A percentile compares a stretch with the other conserved stretches of the same genome.
These are phyloP conservation scores for Skeletonema marinoi DNA, from an alignment of 108 stramenopile genomes.

Conservation along the genomic window DNA sequence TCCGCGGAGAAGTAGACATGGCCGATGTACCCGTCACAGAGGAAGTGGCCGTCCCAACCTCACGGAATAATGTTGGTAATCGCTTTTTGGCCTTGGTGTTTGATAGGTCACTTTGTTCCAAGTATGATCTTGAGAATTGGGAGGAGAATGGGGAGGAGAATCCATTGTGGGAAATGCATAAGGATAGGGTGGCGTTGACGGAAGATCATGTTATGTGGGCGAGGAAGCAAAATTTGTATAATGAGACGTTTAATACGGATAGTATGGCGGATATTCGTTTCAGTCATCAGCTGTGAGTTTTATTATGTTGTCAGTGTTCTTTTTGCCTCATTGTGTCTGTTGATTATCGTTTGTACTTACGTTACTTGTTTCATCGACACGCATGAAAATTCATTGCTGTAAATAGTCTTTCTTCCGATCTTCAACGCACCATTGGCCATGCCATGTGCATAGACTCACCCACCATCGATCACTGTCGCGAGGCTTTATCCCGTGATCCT, in stretches of 20 bases:
- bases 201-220: slow-evolving; percentile 90
- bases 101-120: slow-evolving; percentile 50
- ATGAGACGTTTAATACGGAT: slow-evolving; percentile 82
- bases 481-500: slow-evolving; percentile 69
- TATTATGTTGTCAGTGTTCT: neutral
- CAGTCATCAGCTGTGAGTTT: slow-evolving; percentile 83
- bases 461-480: slow-evolving; percentile 61
- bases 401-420: slow-evolving; percentile 75
- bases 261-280: slow-evolving; percentile 85
- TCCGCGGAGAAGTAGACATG: slow-evolving; percentile 50
- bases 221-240: slow-evolving; percentile 85
- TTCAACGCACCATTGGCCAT: slow-evolving; percentile 73
- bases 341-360: neutral
- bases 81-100: slow-evolving; percentile 75
- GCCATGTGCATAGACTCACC: slow-evolving; percentile 79
- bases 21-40: slow-evolving; percentile 61
- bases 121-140: slow-evolving; percentile 45
- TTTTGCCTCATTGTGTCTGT: neutral
- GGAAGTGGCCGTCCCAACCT: slow-evolving; percentile 73
- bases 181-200: slow-evolving; percentile 63
- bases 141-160: slow-evolving; percentile 58
- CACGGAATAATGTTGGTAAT: slow-evolving; percentile 78
- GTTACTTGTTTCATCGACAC: neutral
- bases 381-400: neutral
- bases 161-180: slow-evolving; percentile 62